Conservation (phyloP, 2,329 filamentous ascomycete species). For the Sclerotinia trifoliorum region DNA sequence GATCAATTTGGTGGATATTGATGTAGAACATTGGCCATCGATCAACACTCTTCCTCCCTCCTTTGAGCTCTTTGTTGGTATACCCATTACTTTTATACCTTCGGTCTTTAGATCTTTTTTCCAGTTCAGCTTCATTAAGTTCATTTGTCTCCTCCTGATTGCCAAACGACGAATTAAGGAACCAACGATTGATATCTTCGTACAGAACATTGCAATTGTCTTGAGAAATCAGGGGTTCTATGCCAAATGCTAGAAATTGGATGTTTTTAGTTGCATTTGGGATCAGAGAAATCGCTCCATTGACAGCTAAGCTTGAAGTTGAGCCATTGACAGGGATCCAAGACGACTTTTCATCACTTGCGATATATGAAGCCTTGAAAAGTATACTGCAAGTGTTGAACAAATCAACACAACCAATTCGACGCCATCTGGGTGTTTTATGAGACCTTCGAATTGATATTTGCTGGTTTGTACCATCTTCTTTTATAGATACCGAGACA, state of each 20-base stretch:
- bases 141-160: conserved; percentile 48
- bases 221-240: conserved; percentile 60
- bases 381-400: conserved; percentile 53
- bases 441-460: conserved; percentile 31
- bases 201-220: conserved; percentile 66
- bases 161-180: conserved; percentile 76
- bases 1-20: conserved; percentile 51
- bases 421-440: not conserved
- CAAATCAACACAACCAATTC: conserved; percentile 23
- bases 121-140: conserved; percentile 42
- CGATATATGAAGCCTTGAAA: conserved; percentile 62
- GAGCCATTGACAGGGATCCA: conserved; percentile 75
- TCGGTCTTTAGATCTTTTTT: conserved; percentile 42
- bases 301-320: conserved; percentile 59
- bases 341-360: conserved; percentile 49
- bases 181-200: conserved; percentile 74
- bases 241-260: conserved; percentile 81
- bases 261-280: conserved; percentile 69
- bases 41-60: conserved; percentile 65
- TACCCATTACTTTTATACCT: conserved; percentile 49
- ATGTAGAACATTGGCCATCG: conserved; percentile 88
- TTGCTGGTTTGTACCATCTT: conserved; percentile 41
- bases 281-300: conserved; percentile 67
- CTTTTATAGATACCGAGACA: conserved; percentile 58
- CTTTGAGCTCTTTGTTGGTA: conserved; percentile 52